These are phyloP conservation scores for Isatis lusitanica DNA, from an alignment of 441 rosid species.

Conservation along the genomic window DNA sequence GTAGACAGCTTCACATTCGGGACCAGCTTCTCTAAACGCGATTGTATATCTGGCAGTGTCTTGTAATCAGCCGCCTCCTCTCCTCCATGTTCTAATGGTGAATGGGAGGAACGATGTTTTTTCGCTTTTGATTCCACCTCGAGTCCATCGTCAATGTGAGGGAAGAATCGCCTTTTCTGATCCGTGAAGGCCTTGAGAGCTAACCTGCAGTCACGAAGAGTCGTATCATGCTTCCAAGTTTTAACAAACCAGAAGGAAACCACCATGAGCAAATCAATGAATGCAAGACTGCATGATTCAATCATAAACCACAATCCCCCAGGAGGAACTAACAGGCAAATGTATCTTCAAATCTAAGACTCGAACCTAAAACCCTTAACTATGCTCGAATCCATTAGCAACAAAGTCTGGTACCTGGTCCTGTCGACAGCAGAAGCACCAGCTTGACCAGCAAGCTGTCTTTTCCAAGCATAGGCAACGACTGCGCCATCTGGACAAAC, in stretches of 20 bases:
- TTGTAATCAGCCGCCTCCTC: conserved; percentile 56
- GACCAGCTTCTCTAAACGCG: conserved; percentile 58
- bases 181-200: conserved; percentile 91
- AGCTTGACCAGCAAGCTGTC: conserved; percentile 97
- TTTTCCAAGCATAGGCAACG: conserved; percentile 95
- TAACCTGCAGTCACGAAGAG: conserved; percentile 47
- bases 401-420: conserved; percentile 71
- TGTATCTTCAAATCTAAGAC: not conserved
- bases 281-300: too few species aligned
- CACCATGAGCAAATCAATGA: not conserved
- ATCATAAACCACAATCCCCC: too few species aligned
- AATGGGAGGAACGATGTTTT: conserved; percentile 49
- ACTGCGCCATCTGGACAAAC: conserved; percentile 99
- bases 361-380: too few species aligned
- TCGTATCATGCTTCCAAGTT: not conserved
- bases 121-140: conserved; percentile 52
- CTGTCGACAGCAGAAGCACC: conserved; percentile 98
- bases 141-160: conserved; percentile 64
- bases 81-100: conserved; percentile 32
- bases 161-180: conserved; percentile 79
- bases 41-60: conserved; percentile 70
- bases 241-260: not conserved
- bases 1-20: conserved; percentile 65
- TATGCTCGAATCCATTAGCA: too few species aligned
- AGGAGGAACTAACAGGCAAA: too few species aligned